These are phyloP conservation scores for Rhododendron simsii DNA, from an alignment of 148 eudicot species.

Conservation along the genomic window DNA sequence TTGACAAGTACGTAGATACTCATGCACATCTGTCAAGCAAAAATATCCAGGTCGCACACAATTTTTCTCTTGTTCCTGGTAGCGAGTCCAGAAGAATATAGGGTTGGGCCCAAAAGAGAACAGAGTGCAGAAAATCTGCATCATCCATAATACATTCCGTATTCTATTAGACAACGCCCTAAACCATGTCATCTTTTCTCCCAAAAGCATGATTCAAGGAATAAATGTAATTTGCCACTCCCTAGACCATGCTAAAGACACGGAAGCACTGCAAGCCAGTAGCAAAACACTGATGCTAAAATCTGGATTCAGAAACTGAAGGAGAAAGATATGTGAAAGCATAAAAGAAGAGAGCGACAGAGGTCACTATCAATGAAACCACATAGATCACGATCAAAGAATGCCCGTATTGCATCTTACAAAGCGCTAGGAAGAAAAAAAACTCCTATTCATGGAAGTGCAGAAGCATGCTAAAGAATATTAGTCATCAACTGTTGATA, in stretches of 20 bases:
- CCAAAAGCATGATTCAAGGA: neutral
- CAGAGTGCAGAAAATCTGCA: neutral
- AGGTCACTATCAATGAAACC: neutral
- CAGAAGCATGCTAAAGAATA: constrained; percentile 3
- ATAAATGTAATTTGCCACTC: neutral
- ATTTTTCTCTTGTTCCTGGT: neutral
- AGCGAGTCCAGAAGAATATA: neutral
- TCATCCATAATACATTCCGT: neutral
- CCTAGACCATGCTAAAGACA: neutral
- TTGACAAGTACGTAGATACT: neutral
- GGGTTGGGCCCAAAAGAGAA: neutral
- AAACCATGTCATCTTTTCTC: neutral
- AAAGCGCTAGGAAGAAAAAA: neutral
- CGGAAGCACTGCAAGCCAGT: neutral
- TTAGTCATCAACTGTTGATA: neutral
- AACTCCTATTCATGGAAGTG: neutral
- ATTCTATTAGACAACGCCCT: neutral
- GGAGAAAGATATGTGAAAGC: neutral
- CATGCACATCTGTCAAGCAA: neutral
- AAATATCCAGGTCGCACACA: neutral
- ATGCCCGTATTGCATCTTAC: neutral
- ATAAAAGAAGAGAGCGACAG: too few relatives aligned
- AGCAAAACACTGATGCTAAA: neutral
- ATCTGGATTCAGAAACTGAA: neutral
- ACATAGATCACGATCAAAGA: neutral